Percentiles rank a stretch among this genome's conserved stretches.
phyloP scores from a whole-genome alignment of 2,329 filamentous ascomycete genomes.

The Penicillium brasilianum region DNA sequence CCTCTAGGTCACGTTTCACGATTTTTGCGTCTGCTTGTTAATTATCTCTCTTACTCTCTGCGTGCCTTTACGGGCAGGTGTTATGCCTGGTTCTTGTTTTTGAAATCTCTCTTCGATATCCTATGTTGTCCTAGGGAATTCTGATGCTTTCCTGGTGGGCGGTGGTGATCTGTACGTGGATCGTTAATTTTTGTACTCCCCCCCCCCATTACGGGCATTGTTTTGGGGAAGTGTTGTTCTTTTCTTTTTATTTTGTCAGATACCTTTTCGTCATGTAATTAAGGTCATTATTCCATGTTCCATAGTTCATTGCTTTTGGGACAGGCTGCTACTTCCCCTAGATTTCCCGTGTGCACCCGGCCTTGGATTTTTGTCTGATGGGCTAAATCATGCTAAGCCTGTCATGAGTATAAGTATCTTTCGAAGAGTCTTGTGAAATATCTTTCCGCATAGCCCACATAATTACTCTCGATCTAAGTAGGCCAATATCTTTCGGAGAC shows the following conservation, averaged over 20 bases:
- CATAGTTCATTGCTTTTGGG: constrained; percentile 33
- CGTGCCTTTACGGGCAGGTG: constrained; percentile 12
- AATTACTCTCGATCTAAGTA: too few species aligned
- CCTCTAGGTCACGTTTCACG: constrained; percentile 33
- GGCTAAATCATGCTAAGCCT: too few species aligned
- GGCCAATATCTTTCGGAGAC: too few species aligned
- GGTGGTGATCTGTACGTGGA: constrained; percentile 15
- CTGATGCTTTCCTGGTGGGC: constrained; percentile 5
- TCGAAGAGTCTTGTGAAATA: too few species aligned
- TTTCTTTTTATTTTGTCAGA: constrained; percentile 32
- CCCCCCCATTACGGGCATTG: constrained; percentile 17
- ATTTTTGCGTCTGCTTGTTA: constrained; percentile 22
- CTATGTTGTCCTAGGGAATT: constrained; percentile 1
- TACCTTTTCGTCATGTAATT: constrained; percentile 43
- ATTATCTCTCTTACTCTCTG: background rate
- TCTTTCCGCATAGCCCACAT: too few species aligned
- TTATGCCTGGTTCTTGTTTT: background rate
- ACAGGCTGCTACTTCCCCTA: too few species aligned
- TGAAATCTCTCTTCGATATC: constrained; percentile 11
- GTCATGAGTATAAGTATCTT: too few species aligned
- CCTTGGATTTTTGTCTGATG: too few species aligned
- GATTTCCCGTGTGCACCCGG: too few species aligned
- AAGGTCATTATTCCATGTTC: constrained; percentile 33
- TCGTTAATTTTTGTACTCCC: constrained; percentile 12
- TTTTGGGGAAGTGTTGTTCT: constrained; percentile 12